phyloP scores from a whole-genome alignment of 306 rosid genomes.

The Vicia villosa region DNA sequence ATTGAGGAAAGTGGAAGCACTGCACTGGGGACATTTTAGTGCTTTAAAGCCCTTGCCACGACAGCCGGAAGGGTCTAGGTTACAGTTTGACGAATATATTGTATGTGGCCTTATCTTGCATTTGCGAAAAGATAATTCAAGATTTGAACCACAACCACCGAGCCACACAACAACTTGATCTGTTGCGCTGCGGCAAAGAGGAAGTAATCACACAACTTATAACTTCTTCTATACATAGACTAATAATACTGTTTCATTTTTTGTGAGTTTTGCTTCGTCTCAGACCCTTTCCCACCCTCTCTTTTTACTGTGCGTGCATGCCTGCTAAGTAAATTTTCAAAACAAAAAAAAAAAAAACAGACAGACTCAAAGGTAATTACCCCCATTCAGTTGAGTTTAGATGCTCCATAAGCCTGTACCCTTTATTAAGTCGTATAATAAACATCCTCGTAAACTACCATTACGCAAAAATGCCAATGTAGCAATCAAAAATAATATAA shows the following conservation, averaged over 20 bases:
- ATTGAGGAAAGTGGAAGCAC: background rate
- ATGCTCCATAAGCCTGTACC: conserved; percentile 6
- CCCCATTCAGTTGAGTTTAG: conserved; percentile 18
- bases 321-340: background rate
- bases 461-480: conserved; percentile 18
- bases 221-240: conserved; percentile 14
- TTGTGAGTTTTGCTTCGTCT: background rate
- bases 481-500: conserved; percentile 19
- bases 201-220: conserved; percentile 11
- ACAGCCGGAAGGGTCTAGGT: too few species aligned
- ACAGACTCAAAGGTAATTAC: background rate
- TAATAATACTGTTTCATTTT: conserved; percentile 2
- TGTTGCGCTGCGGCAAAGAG: background rate
- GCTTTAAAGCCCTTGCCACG: too few species aligned
- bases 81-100: background rate
- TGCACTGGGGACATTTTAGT: background rate
- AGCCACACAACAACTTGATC: background rate
- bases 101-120: background rate
- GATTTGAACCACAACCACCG: background rate
- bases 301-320: background rate
- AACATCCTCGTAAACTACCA: background rate
- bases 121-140: background rate
- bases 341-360: background rate
- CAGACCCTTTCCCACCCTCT: background rate
- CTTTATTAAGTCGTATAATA: background rate